Percentiles rank a stretch among this genome's conserved stretches.
These are phyloP conservation scores for Epicoccum sorghinum DNA, from an alignment of 2,329 filamentous ascomycete species.

Conservation along the genomic window DNA sequence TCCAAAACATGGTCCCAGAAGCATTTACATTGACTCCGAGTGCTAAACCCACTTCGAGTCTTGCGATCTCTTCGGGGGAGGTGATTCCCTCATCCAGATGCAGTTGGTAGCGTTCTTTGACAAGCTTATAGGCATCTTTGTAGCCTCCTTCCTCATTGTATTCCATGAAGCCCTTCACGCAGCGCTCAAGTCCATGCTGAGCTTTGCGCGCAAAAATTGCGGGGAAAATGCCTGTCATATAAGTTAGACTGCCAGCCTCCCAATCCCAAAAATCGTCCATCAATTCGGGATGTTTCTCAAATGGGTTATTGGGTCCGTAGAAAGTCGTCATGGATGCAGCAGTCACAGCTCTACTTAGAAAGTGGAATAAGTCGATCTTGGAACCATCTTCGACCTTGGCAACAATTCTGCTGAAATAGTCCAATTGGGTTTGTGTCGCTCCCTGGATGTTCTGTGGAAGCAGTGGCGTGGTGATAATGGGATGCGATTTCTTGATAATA, in stretches of 20 bases:
- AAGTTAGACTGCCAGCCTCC: slow-evolving; percentile 41
- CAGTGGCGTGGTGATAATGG: slow-evolving; percentile 45
- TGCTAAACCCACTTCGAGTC: slow-evolving; percentile 32
- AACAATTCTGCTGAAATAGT: slow-evolving; percentile 39
- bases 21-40: slow-evolving; percentile 53
- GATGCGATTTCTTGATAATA: slow-evolving; percentile 35
- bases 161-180: slow-evolving; percentile 32
- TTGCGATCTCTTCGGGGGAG: slow-evolving; percentile 17
- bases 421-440: slow-evolving; percentile 47
- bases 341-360: slow-evolving; percentile 35
- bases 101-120: slow-evolving; percentile 30
- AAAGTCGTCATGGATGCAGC: slow-evolving; percentile 50
- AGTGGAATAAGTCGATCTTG: slow-evolving; percentile 48
- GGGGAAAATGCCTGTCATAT: slow-evolving; percentile 44
- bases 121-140: slow-evolving; percentile 27
- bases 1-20: slow-evolving; percentile 54
- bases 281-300: slow-evolving; percentile 44
- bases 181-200: slow-evolving; percentile 43
- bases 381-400: slow-evolving; percentile 26
- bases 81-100: slow-evolving; percentile 27
- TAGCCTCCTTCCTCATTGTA: slow-evolving; percentile 35
- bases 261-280: slow-evolving; percentile 53
- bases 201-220: slow-evolving; percentile 48
- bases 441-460: slow-evolving; percentile 36
- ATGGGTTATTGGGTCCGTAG: slow-evolving; percentile 54